Evolutionary conservation across 140 eudicot genomes (phyloP).

Genomic region (Stevia rebaudiana): DNA sequence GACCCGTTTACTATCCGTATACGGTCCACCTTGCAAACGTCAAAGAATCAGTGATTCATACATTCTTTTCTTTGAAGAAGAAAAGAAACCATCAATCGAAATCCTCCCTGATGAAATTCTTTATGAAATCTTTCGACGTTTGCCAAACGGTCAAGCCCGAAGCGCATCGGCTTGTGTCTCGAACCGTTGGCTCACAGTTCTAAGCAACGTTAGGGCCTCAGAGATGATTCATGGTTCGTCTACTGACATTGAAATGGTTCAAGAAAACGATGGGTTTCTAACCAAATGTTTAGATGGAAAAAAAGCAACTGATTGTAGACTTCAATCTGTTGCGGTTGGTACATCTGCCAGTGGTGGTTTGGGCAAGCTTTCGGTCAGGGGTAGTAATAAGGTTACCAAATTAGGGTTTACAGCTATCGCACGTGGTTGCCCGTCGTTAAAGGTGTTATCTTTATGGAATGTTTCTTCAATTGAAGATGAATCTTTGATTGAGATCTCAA

Average conservation of each 20-base stretch:
- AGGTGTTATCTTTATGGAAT: slow-evolving; percentile 75
- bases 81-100: slow-evolving; percentile 59
- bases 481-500: slow-evolving; percentile 66
- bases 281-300: slow-evolving; percentile 76
- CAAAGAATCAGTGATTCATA: slow-evolving; percentile 55
- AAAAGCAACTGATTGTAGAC: slow-evolving; percentile 78
- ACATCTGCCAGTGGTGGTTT: slow-evolving; percentile 87
- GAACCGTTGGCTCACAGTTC: slow-evolving; percentile 67
- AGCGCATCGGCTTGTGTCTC: slow-evolving; percentile 86
- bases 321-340: slow-evolving; percentile 89
- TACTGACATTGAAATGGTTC: slow-evolving; percentile 34
- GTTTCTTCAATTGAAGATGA: slow-evolving; percentile 64
- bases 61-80: slow-evolving; percentile 37
- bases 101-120: slow-evolving; percentile 89
- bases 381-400: slow-evolving; percentile 62
- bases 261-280: slow-evolving; percentile 69
- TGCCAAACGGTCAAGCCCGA: slow-evolving; percentile 61
- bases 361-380: slow-evolving; percentile 81
- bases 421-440: slow-evolving; percentile 79
- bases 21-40: slow-evolving; percentile 64
- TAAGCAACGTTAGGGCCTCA: slow-evolving; percentile 43
- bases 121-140: slow-evolving; percentile 72
- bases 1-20: slow-evolving; percentile 40
- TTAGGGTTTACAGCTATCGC: slow-evolving; percentile 69
- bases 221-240: slow-evolving; percentile 42